Evolutionary conservation across 768 basidiomycete genomes (phyloP), one percentile per base, ranked within the genome.

Genomic region (Xerocomellus intermedius): DNA sequence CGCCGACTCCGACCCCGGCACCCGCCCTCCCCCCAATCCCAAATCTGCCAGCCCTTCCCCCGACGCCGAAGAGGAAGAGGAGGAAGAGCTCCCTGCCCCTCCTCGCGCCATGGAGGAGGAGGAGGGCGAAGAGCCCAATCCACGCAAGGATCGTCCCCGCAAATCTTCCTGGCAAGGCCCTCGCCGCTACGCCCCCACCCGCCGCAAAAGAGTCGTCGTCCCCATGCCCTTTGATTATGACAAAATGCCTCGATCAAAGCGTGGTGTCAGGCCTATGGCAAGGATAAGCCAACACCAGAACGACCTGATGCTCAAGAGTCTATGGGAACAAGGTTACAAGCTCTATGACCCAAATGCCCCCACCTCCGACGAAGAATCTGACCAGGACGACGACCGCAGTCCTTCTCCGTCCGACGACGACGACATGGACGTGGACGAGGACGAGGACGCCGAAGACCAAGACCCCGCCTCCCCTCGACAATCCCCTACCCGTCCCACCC

Each of bases 71-170:
- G 69, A 74, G 51, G 69, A 70, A 52, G 77, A 76, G 39, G 75
- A 77, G 39, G 72, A 77, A 47, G 76, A 79, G 46, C 69, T 74
- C 52, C 67, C 75, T 3, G 74, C 75, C 16, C 77, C 78, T 9
- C 80, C 82, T 4, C 69, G 74, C 50, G 77, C 80, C 33, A 81
- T 82, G 80, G 82, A 87, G 56, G 84, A 87, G 60, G 85, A 87
- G 50, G 83, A 85, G 45, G 82, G 76, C 14, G 71, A 73, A 22
- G 75, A 75, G 39, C 65, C 62, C 38, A 57, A 58, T 56, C 43
- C 43, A 8, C 54, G 55, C 65, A 67, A 55, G 33, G 53, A 64
- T 57, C 61, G 52, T 5, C 37, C 39, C 13, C 30, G 37, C 38
- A 48, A 46, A 17, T 32, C 17, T 8, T 13, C 19, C 16, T 2